Conservation (phyloP, 495 filamentous ascomycete species). For the Endocarpon pusillum region DNA sequence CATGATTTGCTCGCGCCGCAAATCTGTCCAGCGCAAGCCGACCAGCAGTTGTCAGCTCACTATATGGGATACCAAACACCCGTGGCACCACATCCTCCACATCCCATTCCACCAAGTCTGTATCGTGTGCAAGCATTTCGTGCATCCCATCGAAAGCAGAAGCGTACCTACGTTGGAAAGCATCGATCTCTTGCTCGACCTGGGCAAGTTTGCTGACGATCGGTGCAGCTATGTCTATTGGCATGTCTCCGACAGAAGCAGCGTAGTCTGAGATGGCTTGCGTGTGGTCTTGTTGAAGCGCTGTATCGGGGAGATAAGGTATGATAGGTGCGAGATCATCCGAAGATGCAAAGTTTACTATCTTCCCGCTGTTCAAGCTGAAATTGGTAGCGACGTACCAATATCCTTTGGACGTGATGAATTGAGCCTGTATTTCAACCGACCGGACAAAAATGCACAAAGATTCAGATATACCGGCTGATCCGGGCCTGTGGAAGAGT, state of each 20-base stretch:
- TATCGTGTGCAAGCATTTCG: conserved; percentile 16
- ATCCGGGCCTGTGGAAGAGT: no score
- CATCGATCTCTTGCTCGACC: conserved; percentile 33
- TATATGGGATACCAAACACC: no score
- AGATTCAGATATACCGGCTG: no score
- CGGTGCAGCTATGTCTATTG: conserved; percentile 30
- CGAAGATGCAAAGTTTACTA: conserved; percentile 45
- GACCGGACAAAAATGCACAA: conserved; percentile 56
- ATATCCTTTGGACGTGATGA: conserved; percentile 53
- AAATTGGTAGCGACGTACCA: conserved; percentile 41
- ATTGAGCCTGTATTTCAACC: conserved; percentile 44
- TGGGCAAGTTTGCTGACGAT: conserved; percentile 33
- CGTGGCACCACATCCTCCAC: no score
- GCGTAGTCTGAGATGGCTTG: no score
- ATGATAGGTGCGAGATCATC: conserved; percentile 40
- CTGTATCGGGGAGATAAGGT: conserved; percentile 42
- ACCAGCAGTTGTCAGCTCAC: no score
- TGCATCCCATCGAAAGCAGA: conserved; percentile 22
- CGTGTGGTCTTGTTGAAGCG: no score
- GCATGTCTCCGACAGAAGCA: conserved; percentile 30
- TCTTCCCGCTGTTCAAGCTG: conserved; percentile 39
- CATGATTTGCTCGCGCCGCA: no score
- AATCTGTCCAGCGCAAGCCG: no score
- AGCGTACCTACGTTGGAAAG: conserved; percentile 27
- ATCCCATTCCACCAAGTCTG: conserved; percentile 5